Conservation (phyloP, 2,329 filamentous ascomycete genomes). For the Sordariomycetes sp. region DNA sequence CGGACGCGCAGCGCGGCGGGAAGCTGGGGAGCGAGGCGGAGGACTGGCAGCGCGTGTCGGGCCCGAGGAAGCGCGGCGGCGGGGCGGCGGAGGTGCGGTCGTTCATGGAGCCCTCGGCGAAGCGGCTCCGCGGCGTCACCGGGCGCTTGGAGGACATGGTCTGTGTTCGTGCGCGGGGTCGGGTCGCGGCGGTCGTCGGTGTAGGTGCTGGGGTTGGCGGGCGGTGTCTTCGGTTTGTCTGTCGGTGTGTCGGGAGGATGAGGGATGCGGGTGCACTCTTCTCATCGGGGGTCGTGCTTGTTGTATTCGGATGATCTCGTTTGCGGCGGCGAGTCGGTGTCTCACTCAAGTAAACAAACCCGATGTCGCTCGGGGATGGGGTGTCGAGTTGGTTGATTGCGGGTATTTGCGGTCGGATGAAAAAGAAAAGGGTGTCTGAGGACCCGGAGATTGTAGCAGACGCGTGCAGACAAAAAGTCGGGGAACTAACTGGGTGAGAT, state of each 20-base stretch:
- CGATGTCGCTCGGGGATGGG: too few species aligned
- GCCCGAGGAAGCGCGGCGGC: slow-evolving; percentile 53
- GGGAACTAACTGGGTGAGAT: background rate
- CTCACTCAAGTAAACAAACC: too few species aligned
- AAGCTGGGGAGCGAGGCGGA: background rate
- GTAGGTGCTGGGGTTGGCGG: background rate
- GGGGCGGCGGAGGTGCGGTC: slow-evolving; percentile 65
- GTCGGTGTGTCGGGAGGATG: too few species aligned
- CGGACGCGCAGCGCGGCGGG: background rate
- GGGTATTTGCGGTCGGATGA: background rate
- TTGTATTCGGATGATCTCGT: too few species aligned
- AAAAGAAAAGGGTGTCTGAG: too few species aligned
- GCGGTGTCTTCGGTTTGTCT: background rate
- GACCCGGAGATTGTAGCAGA: background rate
- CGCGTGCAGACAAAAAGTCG: background rate
- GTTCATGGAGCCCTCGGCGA: slow-evolving; percentile 80
- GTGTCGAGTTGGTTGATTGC: too few species aligned
- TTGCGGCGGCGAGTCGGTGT: too few species aligned
- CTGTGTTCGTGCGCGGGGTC: too few species aligned
- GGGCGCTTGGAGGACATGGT: background rate
- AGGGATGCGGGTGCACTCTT: too few species aligned
- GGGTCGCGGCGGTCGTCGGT: too few species aligned
- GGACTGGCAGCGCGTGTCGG: slow-evolving; percentile 14
- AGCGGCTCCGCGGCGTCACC: slow-evolving; percentile 30
- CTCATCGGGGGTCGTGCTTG: too few species aligned